phyloP scores from a whole-genome alignment of 441 rosid species.

The Breynia disticha region DNA sequence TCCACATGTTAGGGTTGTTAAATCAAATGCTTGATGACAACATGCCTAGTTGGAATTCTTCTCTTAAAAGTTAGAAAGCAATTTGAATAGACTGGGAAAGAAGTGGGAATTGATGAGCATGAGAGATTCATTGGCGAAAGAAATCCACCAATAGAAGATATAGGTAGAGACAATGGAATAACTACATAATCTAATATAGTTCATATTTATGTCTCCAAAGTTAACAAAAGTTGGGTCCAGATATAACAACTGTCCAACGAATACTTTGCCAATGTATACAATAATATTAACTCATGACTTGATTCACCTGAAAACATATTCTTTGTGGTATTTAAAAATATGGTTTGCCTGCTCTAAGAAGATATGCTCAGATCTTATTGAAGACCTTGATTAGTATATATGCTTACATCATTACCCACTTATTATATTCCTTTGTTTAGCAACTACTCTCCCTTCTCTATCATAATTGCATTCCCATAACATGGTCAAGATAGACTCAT shows the following conservation, averaged over 20 bases:
- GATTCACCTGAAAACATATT: conserved; percentile 49
- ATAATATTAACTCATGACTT: conserved; percentile 37
- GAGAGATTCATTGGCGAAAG: conserved; percentile 35
- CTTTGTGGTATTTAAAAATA: conserved; percentile 35
- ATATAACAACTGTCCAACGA: conserved; percentile 47
- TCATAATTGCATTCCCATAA: conserved; percentile 26
- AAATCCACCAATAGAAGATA: conserved; percentile 30
- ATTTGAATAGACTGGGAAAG: conserved; percentile 17
- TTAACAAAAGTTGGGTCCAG: conserved; percentile 31
- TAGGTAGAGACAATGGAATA: conserved; percentile 33
- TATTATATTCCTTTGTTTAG: conserved; percentile 56
- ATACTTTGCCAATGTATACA: conserved; percentile 25
- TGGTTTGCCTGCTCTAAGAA: conserved; percentile 47
- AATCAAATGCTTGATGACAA: conserved; percentile 33
- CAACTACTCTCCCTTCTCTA: conserved; percentile 30
- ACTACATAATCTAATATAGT: conserved; percentile 29
- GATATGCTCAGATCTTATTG: conserved; percentile 68
- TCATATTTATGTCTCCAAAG: conserved; percentile 34
- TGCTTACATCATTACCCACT: conserved; percentile 69
- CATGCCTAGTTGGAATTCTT: conserved; percentile 42
- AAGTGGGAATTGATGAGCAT: conserved; percentile 34
- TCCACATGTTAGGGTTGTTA: conserved; percentile 25
- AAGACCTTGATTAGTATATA: conserved; percentile 52
- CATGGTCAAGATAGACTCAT: conserved; percentile 37
- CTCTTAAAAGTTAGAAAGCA: conserved; percentile 27